These are phyloP conservation scores for Erythrophleum fordii DNA, from an alignment of 306 rosid species.

Conservation along the genomic window DNA sequence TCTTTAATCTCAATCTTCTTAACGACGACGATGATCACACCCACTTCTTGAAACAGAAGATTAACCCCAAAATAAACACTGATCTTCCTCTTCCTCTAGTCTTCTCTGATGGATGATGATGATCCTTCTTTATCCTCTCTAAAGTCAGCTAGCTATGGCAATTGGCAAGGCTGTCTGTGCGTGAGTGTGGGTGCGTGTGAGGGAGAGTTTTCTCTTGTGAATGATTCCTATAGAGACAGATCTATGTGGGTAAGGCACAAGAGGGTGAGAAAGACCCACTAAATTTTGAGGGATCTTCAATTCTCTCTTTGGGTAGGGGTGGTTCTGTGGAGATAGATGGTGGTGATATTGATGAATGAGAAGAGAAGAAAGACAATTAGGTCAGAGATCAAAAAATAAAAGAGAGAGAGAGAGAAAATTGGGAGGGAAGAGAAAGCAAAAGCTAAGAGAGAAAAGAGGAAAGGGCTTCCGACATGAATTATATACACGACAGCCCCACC, in stretches of 20 bases:
- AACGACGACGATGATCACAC: neutral
- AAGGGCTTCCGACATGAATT: slow-evolving; percentile 71
- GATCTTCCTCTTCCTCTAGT: neutral
- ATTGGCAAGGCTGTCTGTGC: neutral
- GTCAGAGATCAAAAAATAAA: slow-evolving; percentile 54
- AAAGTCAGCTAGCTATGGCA: slow-evolving; percentile 10
- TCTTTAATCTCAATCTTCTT: neutral
- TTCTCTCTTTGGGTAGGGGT: slow-evolving; percentile 26
- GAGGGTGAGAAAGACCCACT: slow-evolving; percentile 36
- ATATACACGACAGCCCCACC: slow-evolving; percentile 80
- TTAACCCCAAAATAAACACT: neutral
- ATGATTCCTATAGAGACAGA: slow-evolving; percentile 45
- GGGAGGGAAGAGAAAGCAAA: slow-evolving; percentile 63
- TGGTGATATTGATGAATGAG: slow-evolving; percentile 32
- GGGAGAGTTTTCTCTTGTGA: neutral
- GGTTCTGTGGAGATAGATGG: slow-evolving; percentile 30
- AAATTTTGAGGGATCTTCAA: slow-evolving; percentile 46
- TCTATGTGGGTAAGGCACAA: slow-evolving; percentile 21
- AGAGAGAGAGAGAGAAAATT: slow-evolving; percentile 41
- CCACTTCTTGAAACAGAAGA: neutral
- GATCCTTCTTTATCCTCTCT: slow-evolving; percentile 3
- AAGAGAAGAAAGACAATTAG: slow-evolving; percentile 51
- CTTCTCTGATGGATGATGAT: neutral
- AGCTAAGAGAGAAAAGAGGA: slow-evolving; percentile 45
- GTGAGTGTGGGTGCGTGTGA: neutral